phyloP scores from a whole-genome alignment of 1,284 basidiomycete species.

The Stereum hirsutum region DNA sequence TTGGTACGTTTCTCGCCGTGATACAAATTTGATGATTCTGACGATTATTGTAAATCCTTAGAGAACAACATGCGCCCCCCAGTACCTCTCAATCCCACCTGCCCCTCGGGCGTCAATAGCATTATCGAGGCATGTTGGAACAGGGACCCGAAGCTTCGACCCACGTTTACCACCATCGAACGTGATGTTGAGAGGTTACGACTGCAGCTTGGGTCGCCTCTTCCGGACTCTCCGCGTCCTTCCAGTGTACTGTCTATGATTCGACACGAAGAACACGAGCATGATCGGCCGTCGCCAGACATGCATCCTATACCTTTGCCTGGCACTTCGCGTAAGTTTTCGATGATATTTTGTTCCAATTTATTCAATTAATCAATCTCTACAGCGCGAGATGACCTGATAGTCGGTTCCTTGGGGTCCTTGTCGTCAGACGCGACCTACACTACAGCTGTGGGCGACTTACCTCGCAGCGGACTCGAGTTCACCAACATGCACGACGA shows the following conservation, averaged over 20 bases:
- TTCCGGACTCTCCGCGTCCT: conserved; percentile 17
- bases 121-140: conserved; percentile 43
- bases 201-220: conserved; percentile 15
- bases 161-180: conserved; percentile 37
- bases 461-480: background rate
- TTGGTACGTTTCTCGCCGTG: conserved; percentile 33
- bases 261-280: conserved; percentile 1
- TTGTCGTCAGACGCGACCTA: background rate
- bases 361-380: background rate
- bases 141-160: conserved; percentile 32
- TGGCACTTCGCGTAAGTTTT: background rate
- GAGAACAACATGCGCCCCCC: conserved; percentile 47
- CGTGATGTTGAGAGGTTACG: conserved; percentile 29
- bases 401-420: background rate
- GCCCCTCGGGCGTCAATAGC: conserved; percentile 21
- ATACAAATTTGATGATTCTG: background rate
- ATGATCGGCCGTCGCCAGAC: conserved; percentile 9
- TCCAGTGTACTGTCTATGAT: no score
- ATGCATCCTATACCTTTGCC: conserved; percentile 10
- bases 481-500: background rate
- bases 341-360: background rate
- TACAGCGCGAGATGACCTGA: conserved; percentile 3
- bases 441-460: background rate
- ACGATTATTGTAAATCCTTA: conserved; percentile 15
- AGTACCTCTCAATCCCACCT: conserved; percentile 29